Conservation (phyloP, 371 early-diverging fungal species). For the Paraphysoderma sedebokerense region DNA sequence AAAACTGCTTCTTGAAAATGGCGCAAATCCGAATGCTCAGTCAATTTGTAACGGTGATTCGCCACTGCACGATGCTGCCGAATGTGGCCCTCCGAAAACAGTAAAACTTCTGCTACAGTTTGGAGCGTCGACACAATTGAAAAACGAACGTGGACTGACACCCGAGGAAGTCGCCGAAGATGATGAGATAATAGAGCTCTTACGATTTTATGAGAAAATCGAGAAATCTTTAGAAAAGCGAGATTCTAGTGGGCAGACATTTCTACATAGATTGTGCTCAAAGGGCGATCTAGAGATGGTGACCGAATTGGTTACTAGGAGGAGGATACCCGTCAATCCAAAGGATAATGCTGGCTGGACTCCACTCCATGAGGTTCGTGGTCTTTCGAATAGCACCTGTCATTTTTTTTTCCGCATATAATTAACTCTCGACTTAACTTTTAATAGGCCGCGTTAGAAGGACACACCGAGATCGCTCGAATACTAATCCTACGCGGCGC, state of each 20-base stretch:
- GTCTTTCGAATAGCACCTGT: background rate
- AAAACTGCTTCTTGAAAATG: background rate
- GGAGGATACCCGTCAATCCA: background rate
- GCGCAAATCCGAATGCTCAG: conserved; percentile 1
- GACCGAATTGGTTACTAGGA: background rate
- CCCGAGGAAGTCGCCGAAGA: background rate
- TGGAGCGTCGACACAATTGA: background rate
- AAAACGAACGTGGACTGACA: background rate
- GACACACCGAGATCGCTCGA: background rate
- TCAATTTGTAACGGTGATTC: background rate
- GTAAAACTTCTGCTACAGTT: background rate
- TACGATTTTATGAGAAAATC: background rate
- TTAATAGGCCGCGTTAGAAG: too few relatives aligned
- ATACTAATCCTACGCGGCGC: background rate
- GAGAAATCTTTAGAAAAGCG: background rate
- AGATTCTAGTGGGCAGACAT: background rate
- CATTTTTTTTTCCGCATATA: background rate
- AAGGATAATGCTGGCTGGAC: conserved; percentile 1
- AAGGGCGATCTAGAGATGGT: background rate
- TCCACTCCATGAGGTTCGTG: background rate
- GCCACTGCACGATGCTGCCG: background rate
- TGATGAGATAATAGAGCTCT: background rate
- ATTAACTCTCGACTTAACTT: too few relatives aligned
- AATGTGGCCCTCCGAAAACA: background rate
- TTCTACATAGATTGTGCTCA: background rate